A percentile compares a stretch with the other conserved stretches of the same genome.
Evolutionary conservation across 2,329 filamentous ascomycete genomes (phyloP).

Genomic region (Aspergillus costaricaensis): DNA sequence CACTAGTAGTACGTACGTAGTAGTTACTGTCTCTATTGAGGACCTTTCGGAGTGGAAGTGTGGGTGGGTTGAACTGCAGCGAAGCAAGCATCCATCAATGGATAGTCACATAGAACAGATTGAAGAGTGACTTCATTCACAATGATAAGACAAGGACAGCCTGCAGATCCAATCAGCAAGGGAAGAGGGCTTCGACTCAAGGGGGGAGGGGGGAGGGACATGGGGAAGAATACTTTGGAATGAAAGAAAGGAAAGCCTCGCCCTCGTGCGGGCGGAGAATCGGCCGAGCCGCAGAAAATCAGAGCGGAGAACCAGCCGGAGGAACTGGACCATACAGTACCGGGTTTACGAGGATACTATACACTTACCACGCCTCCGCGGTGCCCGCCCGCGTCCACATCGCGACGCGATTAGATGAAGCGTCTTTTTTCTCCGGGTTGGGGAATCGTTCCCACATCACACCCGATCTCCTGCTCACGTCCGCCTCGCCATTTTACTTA

Average conservation of each 20-base stretch:
- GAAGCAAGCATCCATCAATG: background rate
- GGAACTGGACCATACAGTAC: conserved; percentile 5
- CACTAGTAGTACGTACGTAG: background rate
- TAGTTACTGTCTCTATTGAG: background rate
- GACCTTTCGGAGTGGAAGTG: conserved; percentile 17
- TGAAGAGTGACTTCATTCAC: too few relatives aligned
- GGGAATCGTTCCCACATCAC: conserved; percentile 22
- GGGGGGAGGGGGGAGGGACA: background rate
- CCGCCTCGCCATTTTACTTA: background rate
- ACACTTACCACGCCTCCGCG: conserved; percentile 11
- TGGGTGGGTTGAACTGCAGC: conserved; percentile 13
- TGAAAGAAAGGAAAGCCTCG: too few relatives aligned
- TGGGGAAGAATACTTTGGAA: background rate
- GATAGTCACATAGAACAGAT: background rate
- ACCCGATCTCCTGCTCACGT: background rate
- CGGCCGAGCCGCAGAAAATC: background rate
- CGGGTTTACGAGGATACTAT: background rate
- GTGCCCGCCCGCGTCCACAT: conserved; percentile 34
- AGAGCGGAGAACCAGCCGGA: background rate
- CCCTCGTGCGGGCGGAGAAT: background rate
- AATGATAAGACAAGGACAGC: too few relatives aligned
- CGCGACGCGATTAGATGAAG: conserved; percentile 34
- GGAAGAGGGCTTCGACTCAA: background rate
- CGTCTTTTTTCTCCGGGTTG: conserved; percentile 27
- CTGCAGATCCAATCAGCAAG: too few relatives aligned